Evolutionary conservation across 1,139 yeast genomes (phyloP), one percentile per base, ranked within the genome.

Genomic region (Pichia sp.): DNA sequence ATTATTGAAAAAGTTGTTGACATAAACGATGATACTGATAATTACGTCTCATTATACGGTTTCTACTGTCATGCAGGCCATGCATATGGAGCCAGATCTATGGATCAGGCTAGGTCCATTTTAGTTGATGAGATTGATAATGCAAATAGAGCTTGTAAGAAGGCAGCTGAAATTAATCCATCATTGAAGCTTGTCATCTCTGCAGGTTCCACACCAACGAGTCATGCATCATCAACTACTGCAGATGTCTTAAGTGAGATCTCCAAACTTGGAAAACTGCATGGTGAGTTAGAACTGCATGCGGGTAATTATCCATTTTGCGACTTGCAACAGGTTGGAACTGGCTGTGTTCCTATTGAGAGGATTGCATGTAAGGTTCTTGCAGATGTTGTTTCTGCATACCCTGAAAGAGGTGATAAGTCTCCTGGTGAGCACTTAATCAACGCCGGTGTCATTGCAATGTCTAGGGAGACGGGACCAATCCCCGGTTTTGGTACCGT

Each of bases 181-280:
- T 33, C 55, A 4, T 45, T 39, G 29, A 44, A 52, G 14, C 58
- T 71, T 38, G 64, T 58, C 24, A 59, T 72, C 25, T 75, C 81
- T 1, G 84, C 81, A 12, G 94, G 94, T 12, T 87, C 93, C 1
- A 81, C 94, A 0, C 93, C 93, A 30, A 83, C 93, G 0, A 77
- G 84, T 2, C 86, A 79, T 49, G 74, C 85, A 0, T 64, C 82
- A 3, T 66, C 63, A 22, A 17, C 50, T 5, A 42, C 49, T 10
- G 37, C 39, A 20, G 22, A 40, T 11, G 37, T 43, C 27, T 40
- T 51, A 5, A 42, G 52, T n/a, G 50, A 74, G 26, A 33, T 36
- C 10, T 27, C 30, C 12, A 24, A 33, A 13, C 6, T 40, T 2
- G 39, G 40, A 11, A 24, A 37, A n/a, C 27, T 46, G 13, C 49